Evolutionary conservation across 371 early-diverging fungal genomes (phyloP).

Genomic region (Mortierella sp.): DNA sequence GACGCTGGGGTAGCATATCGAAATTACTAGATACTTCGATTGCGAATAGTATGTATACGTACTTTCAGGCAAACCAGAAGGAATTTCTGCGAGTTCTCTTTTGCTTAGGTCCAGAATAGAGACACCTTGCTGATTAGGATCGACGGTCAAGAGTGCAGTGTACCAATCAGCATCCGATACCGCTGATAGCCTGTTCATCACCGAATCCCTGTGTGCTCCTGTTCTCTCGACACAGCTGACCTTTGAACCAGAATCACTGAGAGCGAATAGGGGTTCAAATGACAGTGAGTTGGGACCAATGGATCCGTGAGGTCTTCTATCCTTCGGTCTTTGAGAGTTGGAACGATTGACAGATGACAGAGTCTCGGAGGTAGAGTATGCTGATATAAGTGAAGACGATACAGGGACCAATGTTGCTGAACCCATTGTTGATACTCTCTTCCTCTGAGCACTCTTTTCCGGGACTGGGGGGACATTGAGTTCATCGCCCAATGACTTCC

Average conservation of each 20-base stretch:
- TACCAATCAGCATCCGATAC: constrained; percentile 49
- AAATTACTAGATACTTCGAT: background rate
- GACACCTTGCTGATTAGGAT: constrained; percentile 39
- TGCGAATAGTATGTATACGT: constrained; percentile 2
- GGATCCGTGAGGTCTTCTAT: constrained; percentile 24
- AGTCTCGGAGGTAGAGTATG: constrained; percentile 9
- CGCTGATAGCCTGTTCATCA: constrained; percentile 24
- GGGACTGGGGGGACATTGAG: constrained; percentile 42
- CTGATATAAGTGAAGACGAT: constrained; percentile 16
- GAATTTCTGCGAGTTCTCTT: constrained; percentile 33
- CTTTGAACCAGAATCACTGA: constrained; percentile 23
- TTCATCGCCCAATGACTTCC: constrained; percentile 50
- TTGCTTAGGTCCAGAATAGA: constrained; percentile 45
- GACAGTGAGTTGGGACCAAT: constrained; percentile 23
- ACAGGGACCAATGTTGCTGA: constrained; percentile 25
- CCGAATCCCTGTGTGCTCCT: constrained; percentile 4
- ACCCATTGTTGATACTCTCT: constrained; percentile 48
- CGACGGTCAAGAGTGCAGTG: constrained; percentile 15
- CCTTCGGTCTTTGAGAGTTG: constrained; percentile 15
- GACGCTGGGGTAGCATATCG: background rate
- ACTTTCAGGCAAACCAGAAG: constrained; percentile 34
- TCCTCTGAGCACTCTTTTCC: constrained; percentile 47
- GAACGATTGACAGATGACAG: constrained; percentile 3
- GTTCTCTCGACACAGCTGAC: background rate
- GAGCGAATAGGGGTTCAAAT: constrained; percentile 46